phyloP scores from a whole-genome alignment of 140 eudicot species.

The Senecio squalidus region DNA sequence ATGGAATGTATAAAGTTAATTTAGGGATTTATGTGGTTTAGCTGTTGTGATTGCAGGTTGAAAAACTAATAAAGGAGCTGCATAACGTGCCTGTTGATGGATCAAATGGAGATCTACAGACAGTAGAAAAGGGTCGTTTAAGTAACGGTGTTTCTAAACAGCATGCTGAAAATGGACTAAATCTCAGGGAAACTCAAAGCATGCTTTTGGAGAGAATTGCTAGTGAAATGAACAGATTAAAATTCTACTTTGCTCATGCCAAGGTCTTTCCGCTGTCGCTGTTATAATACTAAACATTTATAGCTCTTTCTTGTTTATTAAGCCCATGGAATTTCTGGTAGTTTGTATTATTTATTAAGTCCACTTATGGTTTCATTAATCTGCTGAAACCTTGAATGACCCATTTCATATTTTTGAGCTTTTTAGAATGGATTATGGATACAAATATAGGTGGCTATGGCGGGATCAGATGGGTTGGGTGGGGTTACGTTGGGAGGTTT shows the following conservation, averaged over 20 bases:
- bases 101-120: conserved; percentile 51
- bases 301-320: conserved; percentile 4
- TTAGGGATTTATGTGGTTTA: conserved; percentile 19
- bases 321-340: background rate
- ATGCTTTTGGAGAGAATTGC: conserved; percentile 98
- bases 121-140: conserved; percentile 42
- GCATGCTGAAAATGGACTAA: conserved; percentile 66
- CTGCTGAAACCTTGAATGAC: background rate
- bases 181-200: conserved; percentile 89
- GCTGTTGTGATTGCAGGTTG: conserved; percentile 55
- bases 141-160: conserved; percentile 75
- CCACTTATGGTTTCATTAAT: background rate
- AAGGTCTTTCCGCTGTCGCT: conserved; percentile 62
- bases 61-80: conserved; percentile 83
- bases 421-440: background rate
- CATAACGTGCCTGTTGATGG: conserved; percentile 86
- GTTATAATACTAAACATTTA: background rate
- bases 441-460: background rate
- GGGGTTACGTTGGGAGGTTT: background rate
- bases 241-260: conserved; percentile 89
- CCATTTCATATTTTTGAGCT: background rate
- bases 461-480: background rate
- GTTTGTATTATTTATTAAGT: background rate
- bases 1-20: background rate
- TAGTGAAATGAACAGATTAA: conserved; percentile 97